A percentile compares a stretch with the other conserved stretches of the same genome.
Evolutionary conservation across 2,329 filamentous ascomycete genomes (phyloP).

Genomic region (Ophiosphaerella korrae): DNA sequence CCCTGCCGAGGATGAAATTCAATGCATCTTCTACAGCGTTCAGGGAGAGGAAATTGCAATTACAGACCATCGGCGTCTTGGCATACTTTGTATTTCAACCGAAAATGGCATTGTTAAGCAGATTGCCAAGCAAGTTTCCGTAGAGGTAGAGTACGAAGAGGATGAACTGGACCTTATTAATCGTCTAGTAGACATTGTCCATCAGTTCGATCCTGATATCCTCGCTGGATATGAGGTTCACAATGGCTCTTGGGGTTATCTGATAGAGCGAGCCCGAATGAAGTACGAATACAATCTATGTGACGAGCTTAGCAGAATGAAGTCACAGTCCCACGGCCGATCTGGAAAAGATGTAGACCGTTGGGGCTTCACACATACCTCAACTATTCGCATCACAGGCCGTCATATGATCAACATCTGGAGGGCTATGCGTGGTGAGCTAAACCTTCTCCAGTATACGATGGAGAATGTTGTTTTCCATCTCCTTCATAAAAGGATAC

Average conservation of each 20-base stretch:
- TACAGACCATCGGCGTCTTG: slow-evolving; percentile 63
- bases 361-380: slow-evolving; percentile 95
- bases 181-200: slow-evolving; percentile 84
- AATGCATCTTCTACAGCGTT: slow-evolving; percentile 88
- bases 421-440: slow-evolving; percentile 91
- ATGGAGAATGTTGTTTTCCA: slow-evolving; percentile 97
- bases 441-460: slow-evolving; percentile 91
- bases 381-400: slow-evolving; percentile 88
- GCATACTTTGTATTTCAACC: slow-evolving; percentile 74
- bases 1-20: slow-evolving; percentile 86
- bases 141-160: slow-evolving; percentile 73
- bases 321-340: slow-evolving; percentile 77
- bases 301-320: slow-evolving; percentile 89
- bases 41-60: slow-evolving; percentile 73
- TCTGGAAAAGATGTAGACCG: slow-evolving; percentile 85
- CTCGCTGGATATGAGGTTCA: slow-evolving; percentile 95
- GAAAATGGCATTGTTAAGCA: slow-evolving; percentile 63
- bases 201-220: slow-evolving; percentile 84
- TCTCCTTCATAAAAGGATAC: slow-evolving; percentile 82
- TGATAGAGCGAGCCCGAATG: slow-evolving; percentile 84
- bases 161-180: slow-evolving; percentile 86
- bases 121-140: slow-evolving; percentile 64
- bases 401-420: slow-evolving; percentile 97
- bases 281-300: slow-evolving; percentile 91
- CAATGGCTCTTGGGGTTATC: slow-evolving; percentile 90